phyloP scores from a whole-genome alignment of 2,329 filamentous ascomycete species.

The Colletotrichum scovillei region DNA sequence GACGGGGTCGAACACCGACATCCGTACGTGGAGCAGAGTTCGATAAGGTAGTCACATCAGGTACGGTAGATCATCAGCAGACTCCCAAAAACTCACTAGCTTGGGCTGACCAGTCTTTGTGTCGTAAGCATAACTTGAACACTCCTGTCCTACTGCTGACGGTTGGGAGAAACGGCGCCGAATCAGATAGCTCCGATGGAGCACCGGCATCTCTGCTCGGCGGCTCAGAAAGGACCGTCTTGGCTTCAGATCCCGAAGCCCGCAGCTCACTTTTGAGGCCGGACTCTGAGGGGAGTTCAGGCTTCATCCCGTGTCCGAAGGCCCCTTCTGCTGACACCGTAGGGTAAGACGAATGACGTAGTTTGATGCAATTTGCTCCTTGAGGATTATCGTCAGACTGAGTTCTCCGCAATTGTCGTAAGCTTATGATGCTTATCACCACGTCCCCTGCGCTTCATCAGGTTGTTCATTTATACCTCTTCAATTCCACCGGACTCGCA shows the following conservation, averaged over 20 bases:
- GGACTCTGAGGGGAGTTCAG: not conserved
- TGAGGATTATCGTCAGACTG: not conserved
- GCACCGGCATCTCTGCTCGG: not conserved
- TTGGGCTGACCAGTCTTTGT: not conserved
- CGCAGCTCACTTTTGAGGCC: not conserved
- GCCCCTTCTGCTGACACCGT: not conserved
- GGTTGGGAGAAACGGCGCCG: not conserved
- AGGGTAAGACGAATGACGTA: not conserved
- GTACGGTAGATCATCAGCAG: not conserved
- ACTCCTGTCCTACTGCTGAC: not conserved
- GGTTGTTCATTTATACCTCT: not conserved
- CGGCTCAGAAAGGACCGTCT: not conserved
- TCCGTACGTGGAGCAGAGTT: not conserved
- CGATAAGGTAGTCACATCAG: no score
- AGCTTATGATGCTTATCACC: not conserved
- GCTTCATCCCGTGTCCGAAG: not conserved
- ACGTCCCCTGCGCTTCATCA: not conserved
- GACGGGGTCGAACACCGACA: not conserved
- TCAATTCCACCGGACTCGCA: not conserved
- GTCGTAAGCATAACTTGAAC: not conserved
- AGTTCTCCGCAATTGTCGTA: not conserved
- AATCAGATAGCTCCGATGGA: not conserved
- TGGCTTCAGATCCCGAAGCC: not conserved
- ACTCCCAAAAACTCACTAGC: not conserved
- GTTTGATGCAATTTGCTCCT: not conserved